Base-by-base conservation (phyloP, 441 rosid genomes). In the Adansonia rubrostipa region DNA sequence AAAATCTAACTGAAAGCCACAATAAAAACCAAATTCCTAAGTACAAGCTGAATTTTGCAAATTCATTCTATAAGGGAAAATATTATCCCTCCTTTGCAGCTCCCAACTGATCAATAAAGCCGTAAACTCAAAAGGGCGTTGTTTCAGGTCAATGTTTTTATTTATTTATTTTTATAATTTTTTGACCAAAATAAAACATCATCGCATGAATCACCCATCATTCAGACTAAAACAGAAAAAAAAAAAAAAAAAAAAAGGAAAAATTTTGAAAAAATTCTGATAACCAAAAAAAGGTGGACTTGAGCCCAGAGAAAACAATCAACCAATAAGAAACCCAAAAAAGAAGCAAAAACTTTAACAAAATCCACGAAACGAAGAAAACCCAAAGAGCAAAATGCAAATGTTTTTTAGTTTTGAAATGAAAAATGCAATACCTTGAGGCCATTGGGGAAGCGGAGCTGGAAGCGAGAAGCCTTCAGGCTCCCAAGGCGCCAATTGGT, bases 401-500 rank as follows among this genome's bases (percentile, higher is more conserved):
- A 40, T 40, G n/a, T 40, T 19, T 57, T 57, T 57, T 8, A 19
- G 42, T 3, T 42, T 19, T 22, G 22, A 24, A 74, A 62, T 24
- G 2, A 69, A 44, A 68, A 45, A 14, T 56, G 47, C 5, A 70
- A 17, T 80, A 92, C 98, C 96, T 68, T 79, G 82, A 75, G 96
- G 92, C 93, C 97, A 92, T 24, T 80, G 77, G 65, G 97, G 92
- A 48, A 89, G 85, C 14, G 93, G 81, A 61, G 90, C 76, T 10
- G 92, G 94, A 63, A 94, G 92, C 68, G 88, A 87, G 85, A 81
- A 89, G 63, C 87, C 42, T 71, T 83, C 81, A 11, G 87, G 89
- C 80, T 84, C 80, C 5, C 80, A 50, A 63, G 86, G 87, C 62
- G 80, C 65, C 24, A 72, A 56, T 53, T 82, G 74, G 69, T 66